These are phyloP conservation scores for Epichloe baconii DNA, from an alignment of 2,329 filamentous ascomycete species.

Conservation along the genomic window DNA sequence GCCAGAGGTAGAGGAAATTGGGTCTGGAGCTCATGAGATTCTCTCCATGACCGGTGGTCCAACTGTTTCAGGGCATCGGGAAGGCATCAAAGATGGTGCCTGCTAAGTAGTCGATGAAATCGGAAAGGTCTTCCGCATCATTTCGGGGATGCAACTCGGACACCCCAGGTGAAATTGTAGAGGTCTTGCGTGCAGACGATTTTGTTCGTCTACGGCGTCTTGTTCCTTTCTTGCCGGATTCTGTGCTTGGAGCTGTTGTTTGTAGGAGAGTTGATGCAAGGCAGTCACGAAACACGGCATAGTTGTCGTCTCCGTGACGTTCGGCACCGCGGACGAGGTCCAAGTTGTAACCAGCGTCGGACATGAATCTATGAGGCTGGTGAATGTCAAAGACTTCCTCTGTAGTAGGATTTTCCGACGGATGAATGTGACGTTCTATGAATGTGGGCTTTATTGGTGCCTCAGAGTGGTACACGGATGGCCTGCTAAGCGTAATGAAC, in stretches of 20 bases:
- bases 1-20: constrained; percentile 47
- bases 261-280: constrained; percentile 22
- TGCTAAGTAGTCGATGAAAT: constrained; percentile 73
- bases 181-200: constrained; percentile 5
- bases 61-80: constrained; percentile 44
- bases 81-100: constrained; percentile 53
- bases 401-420: background rate
- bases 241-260: background rate
- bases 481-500: too few species aligned
- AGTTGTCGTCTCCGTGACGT: constrained; percentile 11
- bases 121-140: constrained; percentile 55
- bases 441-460: too few species aligned
- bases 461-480: too few species aligned
- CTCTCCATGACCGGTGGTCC: constrained; percentile 40
- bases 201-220: constrained; percentile 29
- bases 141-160: background rate
- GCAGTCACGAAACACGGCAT: constrained; percentile 58
- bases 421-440: background rate
- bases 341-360: background rate
- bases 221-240: constrained; percentile 17
- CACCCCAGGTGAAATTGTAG: background rate
- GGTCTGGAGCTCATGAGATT: constrained; percentile 30
- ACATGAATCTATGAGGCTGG: background rate
- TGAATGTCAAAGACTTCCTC: too few species aligned
- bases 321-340: background rate